phyloP scores from a whole-genome alignment of 768 basidiomycete genomes.

The Infundibulicybe gibba region DNA sequence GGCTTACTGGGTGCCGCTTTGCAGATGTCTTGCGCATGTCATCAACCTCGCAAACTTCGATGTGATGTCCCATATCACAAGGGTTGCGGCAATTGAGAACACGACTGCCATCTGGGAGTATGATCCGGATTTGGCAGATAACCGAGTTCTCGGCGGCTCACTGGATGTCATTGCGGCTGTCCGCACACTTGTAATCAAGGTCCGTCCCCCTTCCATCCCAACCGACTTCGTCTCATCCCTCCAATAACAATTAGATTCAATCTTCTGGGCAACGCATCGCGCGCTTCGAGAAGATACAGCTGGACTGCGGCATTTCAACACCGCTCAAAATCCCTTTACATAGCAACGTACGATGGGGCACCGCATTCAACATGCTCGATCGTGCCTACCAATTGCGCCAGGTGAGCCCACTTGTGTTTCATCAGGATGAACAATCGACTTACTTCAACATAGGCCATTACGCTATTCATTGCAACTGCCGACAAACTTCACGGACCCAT shows the following conservation, averaged over 20 bases:
- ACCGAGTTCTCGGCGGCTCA: conserved; percentile 16
- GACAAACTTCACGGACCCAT: conserved; percentile 19
- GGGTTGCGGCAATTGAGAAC: conserved; percentile 18
- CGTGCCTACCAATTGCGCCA: conserved; percentile 7
- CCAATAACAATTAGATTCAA: conserved; percentile 13
- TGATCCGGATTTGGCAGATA: conserved; percentile 16
- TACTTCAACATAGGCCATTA: conserved; percentile 13
- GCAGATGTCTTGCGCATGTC: not conserved
- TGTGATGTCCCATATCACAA: conserved; percentile 13
- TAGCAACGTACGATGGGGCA: conserved; percentile 18
- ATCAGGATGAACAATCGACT: conserved; percentile 10
- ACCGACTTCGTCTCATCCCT: not conserved
- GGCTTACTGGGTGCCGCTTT: not conserved
- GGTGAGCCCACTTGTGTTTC: conserved; percentile 11
- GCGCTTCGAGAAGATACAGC: conserved; percentile 14
- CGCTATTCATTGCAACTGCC: conserved; percentile 8
- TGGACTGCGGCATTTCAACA: conserved; percentile 4
- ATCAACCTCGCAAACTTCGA: not conserved
- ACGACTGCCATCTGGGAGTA: conserved; percentile 28
- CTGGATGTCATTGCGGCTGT: conserved; percentile 26
- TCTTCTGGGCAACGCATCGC: conserved; percentile 14
- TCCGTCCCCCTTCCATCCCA: conserved; percentile 3
- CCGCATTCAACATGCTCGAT: conserved; percentile 15
- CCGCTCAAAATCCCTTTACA: conserved; percentile 15
- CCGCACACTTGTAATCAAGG: conserved; percentile 23